A percentile compares a stretch with the other conserved stretches of the same genome.
Evolutionary conservation across 116 monocot species (phyloP).

Genomic region (Zostera marina): DNA sequence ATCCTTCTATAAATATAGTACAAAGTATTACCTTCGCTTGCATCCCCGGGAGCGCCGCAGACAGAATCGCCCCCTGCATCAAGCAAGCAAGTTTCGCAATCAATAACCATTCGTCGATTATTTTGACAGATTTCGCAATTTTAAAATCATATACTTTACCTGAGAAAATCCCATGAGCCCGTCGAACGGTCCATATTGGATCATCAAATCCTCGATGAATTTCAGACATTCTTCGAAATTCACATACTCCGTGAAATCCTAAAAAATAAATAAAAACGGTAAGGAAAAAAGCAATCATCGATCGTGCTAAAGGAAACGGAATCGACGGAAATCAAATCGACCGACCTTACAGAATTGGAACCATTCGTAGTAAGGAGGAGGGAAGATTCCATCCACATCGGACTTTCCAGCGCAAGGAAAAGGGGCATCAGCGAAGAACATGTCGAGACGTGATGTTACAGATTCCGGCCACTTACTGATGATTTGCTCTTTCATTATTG

Average conservation of each 20-base stretch:
- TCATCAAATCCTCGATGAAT: slow-evolving; percentile 55
- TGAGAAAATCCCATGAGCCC: slow-evolving; percentile 90
- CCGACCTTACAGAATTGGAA: slow-evolving; percentile 32
- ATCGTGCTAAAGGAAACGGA: too few species aligned
- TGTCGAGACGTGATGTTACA: slow-evolving; percentile 52
- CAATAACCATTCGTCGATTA: neutral
- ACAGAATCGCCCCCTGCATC: slow-evolving; percentile 70
- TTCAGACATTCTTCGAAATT: slow-evolving; percentile 48
- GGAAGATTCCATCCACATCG: slow-evolving; percentile 75
- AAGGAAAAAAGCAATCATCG: neutral
- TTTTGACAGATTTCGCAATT: neutral
- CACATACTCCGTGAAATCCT: slow-evolving; percentile 35
- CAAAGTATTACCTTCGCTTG: slow-evolving; percentile 78
- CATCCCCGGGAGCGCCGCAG: slow-evolving; percentile 55
- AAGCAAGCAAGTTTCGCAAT: neutral
- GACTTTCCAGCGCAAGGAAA: slow-evolving; percentile 67
- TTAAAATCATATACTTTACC: slow-evolving; percentile 13
- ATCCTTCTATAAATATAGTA: too few species aligned
- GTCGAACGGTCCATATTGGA: slow-evolving; percentile 56
- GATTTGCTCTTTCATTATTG: slow-evolving; percentile 63
- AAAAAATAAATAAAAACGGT: too few species aligned
- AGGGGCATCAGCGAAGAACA: slow-evolving; percentile 67
- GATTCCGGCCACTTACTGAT: slow-evolving; percentile 57
- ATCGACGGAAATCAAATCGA: neutral
- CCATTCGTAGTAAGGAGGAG: slow-evolving; percentile 88